Conservation (phyloP, 2,329 filamentous ascomycete species). For the Hypoxylon sp. region DNA sequence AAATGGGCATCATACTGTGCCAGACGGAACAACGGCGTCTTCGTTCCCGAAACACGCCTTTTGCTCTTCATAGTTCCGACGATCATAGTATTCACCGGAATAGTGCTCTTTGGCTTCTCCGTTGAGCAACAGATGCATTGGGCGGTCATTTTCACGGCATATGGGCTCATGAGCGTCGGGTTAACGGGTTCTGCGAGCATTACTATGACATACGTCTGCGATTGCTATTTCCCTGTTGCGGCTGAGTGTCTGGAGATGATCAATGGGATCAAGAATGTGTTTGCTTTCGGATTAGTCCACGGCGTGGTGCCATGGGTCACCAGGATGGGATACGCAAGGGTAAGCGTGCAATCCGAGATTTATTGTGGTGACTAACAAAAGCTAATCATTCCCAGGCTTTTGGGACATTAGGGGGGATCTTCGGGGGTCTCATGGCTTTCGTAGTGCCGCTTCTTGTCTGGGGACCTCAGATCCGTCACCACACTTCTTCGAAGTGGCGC, state of each 20-base stretch:
- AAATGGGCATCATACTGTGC: constrained; percentile 22
- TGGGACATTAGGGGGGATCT: constrained; percentile 25
- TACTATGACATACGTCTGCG: constrained; percentile 33
- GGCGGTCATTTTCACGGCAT: constrained; percentile 22
- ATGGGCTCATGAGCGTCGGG: constrained; percentile 28
- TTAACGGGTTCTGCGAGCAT: constrained; percentile 27
- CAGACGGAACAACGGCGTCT: constrained; percentile 26
- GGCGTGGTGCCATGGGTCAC: constrained; percentile 28
- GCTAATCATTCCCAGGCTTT: constrained; percentile 20
- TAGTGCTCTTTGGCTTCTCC: constrained; percentile 27
- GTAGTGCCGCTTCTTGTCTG: constrained; percentile 18
- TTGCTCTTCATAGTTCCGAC: constrained; percentile 26
- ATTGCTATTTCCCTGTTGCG: constrained; percentile 29
- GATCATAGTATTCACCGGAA: constrained; percentile 21
- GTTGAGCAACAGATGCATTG: constrained; percentile 24
- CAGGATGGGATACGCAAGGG: constrained; percentile 20
- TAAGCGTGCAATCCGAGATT: background rate
- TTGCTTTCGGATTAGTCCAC: constrained; percentile 23
- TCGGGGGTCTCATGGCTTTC: constrained; percentile 18
- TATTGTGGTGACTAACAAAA: background rate
- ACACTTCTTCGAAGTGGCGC: constrained; percentile 28
- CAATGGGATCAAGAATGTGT: constrained; percentile 30
- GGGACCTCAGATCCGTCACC: constrained; percentile 30
- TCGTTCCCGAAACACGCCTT: constrained; percentile 26
- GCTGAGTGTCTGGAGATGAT: constrained; percentile 31